phyloP scores from a whole-genome alignment of 176 grass and related monocot genomes.

The Ananas comosus region DNA sequence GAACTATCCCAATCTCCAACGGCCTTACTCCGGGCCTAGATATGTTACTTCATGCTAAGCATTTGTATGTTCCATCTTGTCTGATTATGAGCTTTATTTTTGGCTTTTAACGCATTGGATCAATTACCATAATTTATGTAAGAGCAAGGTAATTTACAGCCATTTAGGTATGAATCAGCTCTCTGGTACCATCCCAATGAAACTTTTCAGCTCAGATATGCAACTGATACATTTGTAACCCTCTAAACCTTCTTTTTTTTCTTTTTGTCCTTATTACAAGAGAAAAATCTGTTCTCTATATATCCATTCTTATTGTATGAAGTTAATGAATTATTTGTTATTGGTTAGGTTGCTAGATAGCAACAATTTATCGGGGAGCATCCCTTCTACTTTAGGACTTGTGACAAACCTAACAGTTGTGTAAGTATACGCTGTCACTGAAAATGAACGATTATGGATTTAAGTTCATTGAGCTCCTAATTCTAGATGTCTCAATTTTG shows the following conservation, averaged over 20 bases:
- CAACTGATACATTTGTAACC: conserved; percentile 70
- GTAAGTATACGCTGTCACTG: conserved; percentile 39
- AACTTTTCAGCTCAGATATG: conserved; percentile 57
- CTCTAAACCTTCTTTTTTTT: too few relatives aligned
- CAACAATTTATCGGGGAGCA: conserved; percentile 58
- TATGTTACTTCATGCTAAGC: conserved; percentile 48
- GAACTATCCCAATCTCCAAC: conserved; percentile 56
- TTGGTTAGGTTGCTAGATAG: conserved; percentile 67
- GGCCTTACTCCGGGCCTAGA: conserved; percentile 60
- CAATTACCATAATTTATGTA: neutral
- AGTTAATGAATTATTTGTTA: conserved; percentile 1
- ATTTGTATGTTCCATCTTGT: conserved; percentile 53
- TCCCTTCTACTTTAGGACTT: conserved; percentile 58
- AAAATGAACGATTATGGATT: neutral
- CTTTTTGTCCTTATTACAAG: neutral
- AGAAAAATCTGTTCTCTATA: neutral
- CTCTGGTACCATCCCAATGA: conserved; percentile 58
- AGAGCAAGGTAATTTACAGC: conserved; percentile 35
- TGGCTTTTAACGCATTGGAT: neutral
- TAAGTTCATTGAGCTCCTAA: neutral
- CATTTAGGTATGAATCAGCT: conserved; percentile 76
- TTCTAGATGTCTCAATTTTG: neutral
- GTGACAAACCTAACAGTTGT: conserved; percentile 45
- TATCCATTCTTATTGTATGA: neutral
- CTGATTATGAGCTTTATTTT: neutral